phyloP scores from a whole-genome alignment of 116 monocot species.

The Cymodocea nodosa region DNA sequence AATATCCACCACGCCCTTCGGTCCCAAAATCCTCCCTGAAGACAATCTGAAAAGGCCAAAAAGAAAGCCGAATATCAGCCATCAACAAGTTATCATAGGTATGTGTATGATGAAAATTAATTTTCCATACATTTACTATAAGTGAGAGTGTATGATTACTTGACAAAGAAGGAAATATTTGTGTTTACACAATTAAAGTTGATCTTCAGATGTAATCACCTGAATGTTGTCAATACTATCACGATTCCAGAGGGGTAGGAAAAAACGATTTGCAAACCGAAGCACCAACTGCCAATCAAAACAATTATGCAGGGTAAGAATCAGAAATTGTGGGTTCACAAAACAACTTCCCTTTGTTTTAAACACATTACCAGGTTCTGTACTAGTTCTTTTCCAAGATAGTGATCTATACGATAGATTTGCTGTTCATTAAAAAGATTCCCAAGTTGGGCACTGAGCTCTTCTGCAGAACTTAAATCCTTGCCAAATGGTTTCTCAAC shows the following conservation, averaged over 20 bases:
- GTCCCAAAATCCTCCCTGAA: slow-evolving; percentile 98
- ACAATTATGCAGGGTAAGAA: neutral
- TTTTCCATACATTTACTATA: too few relatives aligned
- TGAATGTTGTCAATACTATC: slow-evolving; percentile 33
- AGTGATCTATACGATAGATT: slow-evolving; percentile 91
- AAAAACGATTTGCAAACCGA: slow-evolving; percentile 6
- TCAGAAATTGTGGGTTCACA: neutral
- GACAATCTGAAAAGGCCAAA: slow-evolving; percentile 58
- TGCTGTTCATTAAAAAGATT: slow-evolving; percentile 83
- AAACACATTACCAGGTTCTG: slow-evolving; percentile 69
- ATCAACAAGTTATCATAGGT: too few relatives aligned
- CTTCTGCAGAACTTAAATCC: slow-evolving; percentile 78
- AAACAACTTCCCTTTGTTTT: neutral
- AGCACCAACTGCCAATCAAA: slow-evolving; percentile 59
- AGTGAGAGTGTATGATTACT: too few relatives aligned
- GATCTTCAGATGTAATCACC: too few relatives aligned
- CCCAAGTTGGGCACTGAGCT: slow-evolving; percentile 82
- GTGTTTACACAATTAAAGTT: too few relatives aligned
- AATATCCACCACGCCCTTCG: slow-evolving; percentile 95
- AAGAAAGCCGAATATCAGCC: neutral
- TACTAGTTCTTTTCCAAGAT: slow-evolving; percentile 91
- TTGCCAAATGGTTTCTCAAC: slow-evolving; percentile 98
- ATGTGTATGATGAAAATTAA: too few relatives aligned
- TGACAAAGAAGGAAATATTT: too few relatives aligned
- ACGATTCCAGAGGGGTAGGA: too few relatives aligned